Percentiles rank a stretch among this genome's conserved stretches.
These are phyloP conservation scores for Carex scoparia DNA, from an alignment of 176 grass and related monocot genomes.

Conservation along the genomic window DNA sequence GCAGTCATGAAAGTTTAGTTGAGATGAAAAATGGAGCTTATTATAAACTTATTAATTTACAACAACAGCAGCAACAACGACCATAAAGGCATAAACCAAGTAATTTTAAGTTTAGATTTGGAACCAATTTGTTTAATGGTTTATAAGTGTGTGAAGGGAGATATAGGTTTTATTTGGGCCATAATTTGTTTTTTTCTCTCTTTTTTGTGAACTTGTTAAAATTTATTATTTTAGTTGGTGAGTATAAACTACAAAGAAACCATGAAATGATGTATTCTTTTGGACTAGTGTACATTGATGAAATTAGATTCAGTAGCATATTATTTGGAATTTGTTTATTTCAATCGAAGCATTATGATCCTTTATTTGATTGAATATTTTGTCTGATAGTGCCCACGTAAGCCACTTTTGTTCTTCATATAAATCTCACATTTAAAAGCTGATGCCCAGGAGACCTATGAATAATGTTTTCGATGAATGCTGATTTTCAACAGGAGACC, in stretches of 20 bases:
- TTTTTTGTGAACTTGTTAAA: neutral
- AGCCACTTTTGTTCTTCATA: too few relatives aligned
- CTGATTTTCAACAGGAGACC: too few relatives aligned
- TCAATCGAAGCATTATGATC: neutral
- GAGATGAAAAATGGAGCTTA: constrained; percentile 74
- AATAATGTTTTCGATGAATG: too few relatives aligned
- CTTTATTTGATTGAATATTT: neutral
- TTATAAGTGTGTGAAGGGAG: neutral
- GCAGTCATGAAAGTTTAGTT: constrained; percentile 50
- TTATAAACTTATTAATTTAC: constrained; percentile 77
- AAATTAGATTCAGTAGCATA: neutral
- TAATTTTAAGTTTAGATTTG: neutral
- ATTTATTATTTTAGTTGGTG: neutral
- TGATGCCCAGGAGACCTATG: too few relatives aligned
- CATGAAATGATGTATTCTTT: neutral
- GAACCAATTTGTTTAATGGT: neutral
- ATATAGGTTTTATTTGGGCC: constrained; percentile 15
- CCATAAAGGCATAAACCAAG: neutral
- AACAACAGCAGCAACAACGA: constrained; percentile 48
- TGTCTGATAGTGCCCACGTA: neutral
- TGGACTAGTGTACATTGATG: neutral
- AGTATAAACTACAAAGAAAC: neutral
- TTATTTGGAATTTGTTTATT: neutral
- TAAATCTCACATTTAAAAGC: too few relatives aligned
- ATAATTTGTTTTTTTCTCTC: neutral